These are phyloP conservation scores for Oleoguttula mirabilis DNA, from an alignment of 495 filamentous ascomycete genomes.

Conservation along the genomic window DNA sequence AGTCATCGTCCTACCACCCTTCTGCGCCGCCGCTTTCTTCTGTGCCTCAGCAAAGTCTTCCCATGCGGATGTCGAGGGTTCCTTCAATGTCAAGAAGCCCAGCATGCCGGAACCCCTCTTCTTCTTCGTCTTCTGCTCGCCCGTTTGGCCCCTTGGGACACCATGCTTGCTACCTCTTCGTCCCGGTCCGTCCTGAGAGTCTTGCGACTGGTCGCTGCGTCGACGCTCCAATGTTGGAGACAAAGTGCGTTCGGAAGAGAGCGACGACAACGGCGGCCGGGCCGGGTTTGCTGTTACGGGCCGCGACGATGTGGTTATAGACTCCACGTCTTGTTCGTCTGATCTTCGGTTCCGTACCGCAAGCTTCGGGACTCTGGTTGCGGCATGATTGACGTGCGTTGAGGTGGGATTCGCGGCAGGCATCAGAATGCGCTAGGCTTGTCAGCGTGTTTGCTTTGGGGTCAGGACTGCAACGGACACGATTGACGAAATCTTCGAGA, in stretches of 20 bases:
- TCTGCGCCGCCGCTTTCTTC: slow-evolving; percentile 25
- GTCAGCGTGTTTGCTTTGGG: too few species aligned
- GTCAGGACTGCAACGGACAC: too few species aligned
- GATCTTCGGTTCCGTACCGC: background rate
- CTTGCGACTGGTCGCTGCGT: slow-evolving; percentile 8
- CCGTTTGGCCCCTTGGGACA: background rate
- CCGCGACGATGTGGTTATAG: background rate
- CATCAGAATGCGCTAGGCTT: slow-evolving; percentile 10
- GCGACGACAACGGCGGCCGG: slow-evolving; percentile 1
- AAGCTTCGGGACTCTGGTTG: slow-evolving; percentile 1
- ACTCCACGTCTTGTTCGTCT: background rate
- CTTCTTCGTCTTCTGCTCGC: slow-evolving; percentile 12
- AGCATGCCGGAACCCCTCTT: slow-evolving; percentile 24
- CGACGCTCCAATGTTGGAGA: background rate
- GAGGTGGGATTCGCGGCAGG: slow-evolving; percentile 3
- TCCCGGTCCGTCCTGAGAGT: background rate
- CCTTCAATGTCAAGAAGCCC: slow-evolving; percentile 29
- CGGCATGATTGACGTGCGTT: background rate
- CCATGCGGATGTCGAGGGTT: slow-evolving; percentile 28
- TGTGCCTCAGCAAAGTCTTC: slow-evolving; percentile 28
- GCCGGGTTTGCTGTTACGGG: too few species aligned
- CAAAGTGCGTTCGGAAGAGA: background rate
- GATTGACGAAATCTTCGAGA: too few species aligned
- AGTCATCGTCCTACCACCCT: slow-evolving; percentile 7
- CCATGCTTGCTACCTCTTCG: background rate